Evolutionary conservation across 495 filamentous ascomycete genomes (phyloP).

Genomic region (Hyaloscypha hepaticicola): DNA sequence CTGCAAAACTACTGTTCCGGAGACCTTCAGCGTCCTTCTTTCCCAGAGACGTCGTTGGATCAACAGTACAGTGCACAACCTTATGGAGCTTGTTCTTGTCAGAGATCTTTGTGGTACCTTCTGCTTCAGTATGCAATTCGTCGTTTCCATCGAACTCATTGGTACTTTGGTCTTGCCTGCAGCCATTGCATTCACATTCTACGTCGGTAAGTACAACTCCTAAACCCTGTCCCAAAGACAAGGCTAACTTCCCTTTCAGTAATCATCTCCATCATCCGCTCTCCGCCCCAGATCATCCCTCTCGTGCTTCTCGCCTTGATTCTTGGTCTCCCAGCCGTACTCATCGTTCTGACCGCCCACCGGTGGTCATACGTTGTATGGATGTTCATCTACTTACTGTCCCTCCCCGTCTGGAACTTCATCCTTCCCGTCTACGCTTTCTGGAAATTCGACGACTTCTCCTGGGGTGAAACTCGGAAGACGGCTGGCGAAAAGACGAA

Average conservation of each 20-base stretch:
- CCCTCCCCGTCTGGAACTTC: slow-evolving; percentile 97
- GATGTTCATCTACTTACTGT: slow-evolving; percentile 95
- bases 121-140: slow-evolving; percentile 99
- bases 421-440: slow-evolving; percentile 91
- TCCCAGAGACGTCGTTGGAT: slow-evolving; percentile 98
- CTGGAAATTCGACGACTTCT: slow-evolving; percentile 99
- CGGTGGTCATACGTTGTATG: slow-evolving; percentile 89
- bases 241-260: slow-evolving; percentile 49
- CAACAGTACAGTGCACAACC: slow-evolving; percentile 98
- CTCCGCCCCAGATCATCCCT: slow-evolving; percentile 88
- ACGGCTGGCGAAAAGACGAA: slow-evolving; percentile 87
- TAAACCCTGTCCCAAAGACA: not conserved
- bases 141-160: slow-evolving; percentile 93
- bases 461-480: slow-evolving; percentile 98
- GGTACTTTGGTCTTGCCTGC: slow-evolving; percentile 94
- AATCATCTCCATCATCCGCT: slow-evolving; percentile 78
- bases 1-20: slow-evolving; percentile 96
- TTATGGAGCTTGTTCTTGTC: slow-evolving; percentile 96
- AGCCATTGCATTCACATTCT: slow-evolving; percentile 95
- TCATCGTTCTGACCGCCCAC: slow-evolving; percentile 96
- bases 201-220: slow-evolving; percentile 68
- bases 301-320: slow-evolving; percentile 89
- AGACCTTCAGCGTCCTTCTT: slow-evolving; percentile 86
- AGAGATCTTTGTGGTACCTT: slow-evolving; percentile 97
- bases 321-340: slow-evolving; percentile 85